A percentile compares a stretch with the other conserved stretches of the same genome.
These are phyloP conservation scores for Trifolium fragiferum DNA, from an alignment of 306 rosid genomes.

Conservation along the genomic window DNA sequence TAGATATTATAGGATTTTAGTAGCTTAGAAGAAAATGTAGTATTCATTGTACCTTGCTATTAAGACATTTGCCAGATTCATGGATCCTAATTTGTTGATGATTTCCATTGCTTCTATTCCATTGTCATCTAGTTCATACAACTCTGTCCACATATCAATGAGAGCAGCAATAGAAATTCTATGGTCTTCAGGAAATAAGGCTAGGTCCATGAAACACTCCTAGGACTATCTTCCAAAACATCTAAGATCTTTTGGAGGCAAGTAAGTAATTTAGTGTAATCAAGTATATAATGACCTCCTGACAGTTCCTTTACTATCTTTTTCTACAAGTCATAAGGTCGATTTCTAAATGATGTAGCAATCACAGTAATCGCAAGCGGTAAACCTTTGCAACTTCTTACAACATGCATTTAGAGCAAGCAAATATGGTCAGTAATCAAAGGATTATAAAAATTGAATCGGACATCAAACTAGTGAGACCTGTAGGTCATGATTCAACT, in stretches of 20 bases:
- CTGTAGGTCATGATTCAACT: too few species aligned
- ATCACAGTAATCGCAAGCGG: conserved; percentile 61
- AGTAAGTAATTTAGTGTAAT: conserved; percentile 44
- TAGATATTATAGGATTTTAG: too few species aligned
- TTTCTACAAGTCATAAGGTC: conserved; percentile 48
- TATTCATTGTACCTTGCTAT: too few species aligned
- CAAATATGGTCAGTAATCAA: conserved; percentile 1
- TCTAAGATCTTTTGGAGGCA: conserved; percentile 55
- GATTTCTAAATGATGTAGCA: conserved; percentile 51
- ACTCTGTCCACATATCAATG: conserved; percentile 62
- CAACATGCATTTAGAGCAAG: conserved; percentile 51
- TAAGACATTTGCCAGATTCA: conserved; percentile 51
- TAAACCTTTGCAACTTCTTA: conserved; percentile 56
- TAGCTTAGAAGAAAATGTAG: too few species aligned
- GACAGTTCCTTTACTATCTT: conserved; percentile 43
- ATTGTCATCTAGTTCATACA: conserved; percentile 48
- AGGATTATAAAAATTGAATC: too few species aligned
- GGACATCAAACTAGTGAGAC: too few species aligned
- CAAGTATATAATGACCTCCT: conserved; percentile 53
- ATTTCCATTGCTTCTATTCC: conserved; percentile 46
- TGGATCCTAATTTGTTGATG: conserved; percentile 42
- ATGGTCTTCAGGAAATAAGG: conserved; percentile 67
- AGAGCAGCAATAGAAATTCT: conserved; percentile 56
- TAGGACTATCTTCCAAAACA: conserved; percentile 45
- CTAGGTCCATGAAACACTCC: conserved; percentile 78